Conservation (phyloP, 169 alveolate genomes). For the Plasmodium malariae region DNA sequence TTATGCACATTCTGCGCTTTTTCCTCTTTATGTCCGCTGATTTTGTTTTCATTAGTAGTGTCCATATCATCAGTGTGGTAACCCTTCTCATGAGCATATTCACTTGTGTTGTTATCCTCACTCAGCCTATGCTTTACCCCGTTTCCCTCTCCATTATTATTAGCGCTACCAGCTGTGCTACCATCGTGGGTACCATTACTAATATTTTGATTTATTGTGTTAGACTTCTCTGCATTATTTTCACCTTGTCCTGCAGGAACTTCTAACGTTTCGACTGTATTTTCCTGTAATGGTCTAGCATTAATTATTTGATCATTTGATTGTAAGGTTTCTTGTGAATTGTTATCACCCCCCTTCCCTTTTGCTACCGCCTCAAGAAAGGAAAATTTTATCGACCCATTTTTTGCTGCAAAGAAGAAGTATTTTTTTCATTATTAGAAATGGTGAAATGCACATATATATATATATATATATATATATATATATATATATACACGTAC, state of each 20-base stretch:
- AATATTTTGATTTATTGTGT: background rate
- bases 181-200: too few species aligned
- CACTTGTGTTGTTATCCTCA: too few species aligned
- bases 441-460: too few species aligned
- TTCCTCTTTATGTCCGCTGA: background rate
- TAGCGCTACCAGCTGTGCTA: too few species aligned
- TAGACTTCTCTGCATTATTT: background rate
- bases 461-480: too few species aligned
- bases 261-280: too few species aligned
- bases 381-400: constrained; percentile 7
- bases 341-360: background rate
- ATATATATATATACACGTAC: too few species aligned
- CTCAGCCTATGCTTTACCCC: too few species aligned
- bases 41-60: too few species aligned
- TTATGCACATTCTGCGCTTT: background rate
- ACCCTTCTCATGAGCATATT: background rate
- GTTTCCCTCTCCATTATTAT: too few species aligned
- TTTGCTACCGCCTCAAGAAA: constrained; percentile 4
- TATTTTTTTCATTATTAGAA: too few species aligned
- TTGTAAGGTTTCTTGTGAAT: background rate
- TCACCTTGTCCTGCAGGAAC: background rate
- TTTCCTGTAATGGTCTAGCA: constrained; percentile 37
- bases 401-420: constrained; percentile 2
- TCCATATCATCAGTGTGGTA: background rate
- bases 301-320: constrained; percentile 6